Percentiles rank a stretch among this genome's conserved stretches.
These are phyloP conservation scores for Colletotrichum sidae DNA, from an alignment of 2,329 filamentous ascomycete genomes.

Conservation along the genomic window DNA sequence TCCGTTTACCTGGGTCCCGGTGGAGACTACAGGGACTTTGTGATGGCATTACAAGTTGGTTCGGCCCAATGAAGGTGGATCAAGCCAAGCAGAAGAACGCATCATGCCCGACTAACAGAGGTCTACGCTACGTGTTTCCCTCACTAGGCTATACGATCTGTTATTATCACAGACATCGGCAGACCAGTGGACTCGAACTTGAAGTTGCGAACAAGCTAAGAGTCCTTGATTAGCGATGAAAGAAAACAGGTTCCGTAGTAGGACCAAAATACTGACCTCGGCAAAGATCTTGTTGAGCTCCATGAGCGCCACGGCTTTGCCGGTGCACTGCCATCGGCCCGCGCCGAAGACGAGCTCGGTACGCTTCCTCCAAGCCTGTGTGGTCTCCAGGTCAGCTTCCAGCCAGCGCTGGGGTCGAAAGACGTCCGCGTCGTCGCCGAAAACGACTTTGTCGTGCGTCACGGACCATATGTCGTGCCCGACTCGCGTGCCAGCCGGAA, in stretches of 20 bases:
- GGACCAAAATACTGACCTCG: slow-evolving; percentile 46
- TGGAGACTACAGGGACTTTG: too few species aligned
- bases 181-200: slow-evolving; percentile 20
- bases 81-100: too few species aligned
- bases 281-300: slow-evolving; percentile 57
- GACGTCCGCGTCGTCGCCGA: slow-evolving; percentile 56
- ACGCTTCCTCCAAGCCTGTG: slow-evolving; percentile 43
- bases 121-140: too few species aligned
- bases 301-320: slow-evolving; percentile 56
- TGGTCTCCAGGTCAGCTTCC: slow-evolving; percentile 43
- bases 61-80: too few species aligned
- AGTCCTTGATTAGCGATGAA: slow-evolving; percentile 39
- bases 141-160: too few species aligned
- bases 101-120: too few species aligned
- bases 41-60: too few species aligned
- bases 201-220: slow-evolving; percentile 39
- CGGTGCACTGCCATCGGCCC: slow-evolving; percentile 57
- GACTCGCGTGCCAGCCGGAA: slow-evolving; percentile 53
- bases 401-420: slow-evolving; percentile 64
- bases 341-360: slow-evolving; percentile 58
- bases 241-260: neutral
- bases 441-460: slow-evolving; percentile 52
- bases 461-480: slow-evolving; percentile 55
- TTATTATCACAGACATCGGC: too few species aligned
- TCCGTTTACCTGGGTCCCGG: too few species aligned